Evolutionary conservation across 306 rosid species (phyloP), one percentile per base, ranked within the genome.

Genomic region (Hippophae rhamnoides): DNA sequence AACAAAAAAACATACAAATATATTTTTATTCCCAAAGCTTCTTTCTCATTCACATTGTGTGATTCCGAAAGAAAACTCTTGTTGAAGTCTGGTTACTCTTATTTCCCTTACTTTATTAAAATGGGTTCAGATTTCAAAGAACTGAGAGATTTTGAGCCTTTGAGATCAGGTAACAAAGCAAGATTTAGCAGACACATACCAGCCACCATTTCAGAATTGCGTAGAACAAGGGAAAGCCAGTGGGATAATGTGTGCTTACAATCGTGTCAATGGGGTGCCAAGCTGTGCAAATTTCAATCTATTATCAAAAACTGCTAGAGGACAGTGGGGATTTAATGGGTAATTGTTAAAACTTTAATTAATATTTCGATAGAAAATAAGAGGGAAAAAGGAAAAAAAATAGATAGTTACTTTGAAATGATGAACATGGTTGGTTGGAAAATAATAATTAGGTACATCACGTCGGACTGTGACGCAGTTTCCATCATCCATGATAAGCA

Each of bases 221-320:
- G 60, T 92, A 27, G 53, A 73, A 78, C 13, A 82, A 54, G 99
- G 90, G 23, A 50, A 69, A 25, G 93, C 99, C 3, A 92, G 94
- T 55, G 96, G 96, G 43, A 77, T 92, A 64, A 88, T 92, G 99
- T 92, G 99, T 57, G 86, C 96, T 13, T 92, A 92, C 60, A 92
- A 92, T 40, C 86, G 79, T 0, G 85, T 92, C 3, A 92, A 92
- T 69, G 99, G 99, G 3, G 77, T 88, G 47, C 99, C 99, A 3
- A 88, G 69, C 75, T 92, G 96, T 52, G 96, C 96, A 0, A 89
- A 92, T 73, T 74, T 18, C 55, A 66, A 84, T 57, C 95, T 92
- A 47, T 57, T 92, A 11, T 70, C 99, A 7, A 51, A 58, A 1
- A 82, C 72, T 5, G 93, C 81, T 13, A 75, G 99, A 70, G 59